Evolutionary conservation across 257 asterid genomes (phyloP), one percentile per base, ranked within the genome.

Genomic region (Solanum boliviense): DNA sequence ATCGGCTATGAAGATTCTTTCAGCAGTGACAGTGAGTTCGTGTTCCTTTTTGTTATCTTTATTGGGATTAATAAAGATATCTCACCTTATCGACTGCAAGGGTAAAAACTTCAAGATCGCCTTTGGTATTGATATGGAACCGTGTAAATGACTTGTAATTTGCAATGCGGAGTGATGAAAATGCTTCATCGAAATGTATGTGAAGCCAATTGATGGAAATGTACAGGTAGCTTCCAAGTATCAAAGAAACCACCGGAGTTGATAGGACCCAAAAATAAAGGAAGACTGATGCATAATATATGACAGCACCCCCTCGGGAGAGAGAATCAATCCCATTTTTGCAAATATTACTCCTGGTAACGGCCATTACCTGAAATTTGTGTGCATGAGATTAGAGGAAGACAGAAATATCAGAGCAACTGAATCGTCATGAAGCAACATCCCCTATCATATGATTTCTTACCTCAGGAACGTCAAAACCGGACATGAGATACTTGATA

Each of bases 181-280:
- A 97, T 25, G 99, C 99, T 90, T 97, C 99, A 20, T 97, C 99
- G 29, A 97, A 97, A 92, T 97, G 99, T 76, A 97, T 46, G 91
- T 97, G 99, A 87, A 97, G 95, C 99, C 99, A 97, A 60, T 97
- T 97, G 75, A 97, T 97, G 93, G 98, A 97, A 88, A 96, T 68
- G 62, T 97, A 97, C 52, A 97, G 98, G 91, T 97, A 97, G 95
- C 99, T 96, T 84, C 99, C 99, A 7, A 97, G 96, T 71, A 97
- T 90, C 91, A 97, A 89, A 23, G 99, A 97, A 70, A 97, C 99
- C 18, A 97, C 95, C 1, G 99, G 99, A 82, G 99, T 97, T 23
- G 99, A 95, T 90, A 97, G 94, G 87, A 97, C 99, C 99, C 99
- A 97, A 91, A 92, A 97, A 86, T 97, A 97, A 82, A 97, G 99